These are phyloP conservation scores for Chlorella ohadii DNA, from an alignment of 139 green algal genomes.

Conservation along the genomic window DNA sequence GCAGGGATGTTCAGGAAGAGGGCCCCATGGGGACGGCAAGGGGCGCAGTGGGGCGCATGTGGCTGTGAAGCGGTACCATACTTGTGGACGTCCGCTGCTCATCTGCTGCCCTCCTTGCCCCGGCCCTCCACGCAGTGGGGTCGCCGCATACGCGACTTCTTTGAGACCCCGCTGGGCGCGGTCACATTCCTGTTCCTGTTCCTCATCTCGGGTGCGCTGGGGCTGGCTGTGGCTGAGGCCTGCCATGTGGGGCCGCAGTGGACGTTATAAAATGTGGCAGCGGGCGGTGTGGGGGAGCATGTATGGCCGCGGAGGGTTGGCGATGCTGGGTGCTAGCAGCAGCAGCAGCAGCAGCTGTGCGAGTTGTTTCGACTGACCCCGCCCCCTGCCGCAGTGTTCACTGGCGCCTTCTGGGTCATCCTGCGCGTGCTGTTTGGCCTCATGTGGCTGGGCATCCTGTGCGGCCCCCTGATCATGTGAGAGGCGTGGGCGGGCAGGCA, in stretches of 20 bases:
- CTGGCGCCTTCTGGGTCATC: conserved; percentile 29
- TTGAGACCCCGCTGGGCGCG: conserved; percentile 20
- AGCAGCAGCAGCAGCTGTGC: too few relatives aligned
- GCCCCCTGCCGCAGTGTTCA: conserved; percentile 15
- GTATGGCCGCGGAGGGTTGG: too few relatives aligned
- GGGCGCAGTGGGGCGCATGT: too few relatives aligned
- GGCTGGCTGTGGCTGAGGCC: neutral
- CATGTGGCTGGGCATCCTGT: conserved; percentile 18
- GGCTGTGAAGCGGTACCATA: too few relatives aligned
- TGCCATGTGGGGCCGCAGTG: neutral
- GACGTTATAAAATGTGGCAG: neutral
- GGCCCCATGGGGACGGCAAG: too few relatives aligned
- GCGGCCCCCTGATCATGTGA: conserved; percentile 20
- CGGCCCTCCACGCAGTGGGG: neutral
- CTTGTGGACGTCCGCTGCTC: neutral
- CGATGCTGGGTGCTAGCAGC: too few relatives aligned
- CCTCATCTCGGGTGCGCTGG: conserved; percentile 19
- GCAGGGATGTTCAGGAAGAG: neutral
- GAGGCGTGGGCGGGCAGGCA: neutral
- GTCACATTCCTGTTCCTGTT: conserved; percentile 32
- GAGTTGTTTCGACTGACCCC: too few relatives aligned
- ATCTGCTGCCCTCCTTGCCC: neutral
- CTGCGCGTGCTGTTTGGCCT: conserved; percentile 19
- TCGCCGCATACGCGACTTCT: conserved; percentile 6
- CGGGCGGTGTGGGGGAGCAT: too few relatives aligned